Evolutionary conservation across 805 yeast genomes (phyloP).

Genomic region (Saturnispora quitensis): DNA sequence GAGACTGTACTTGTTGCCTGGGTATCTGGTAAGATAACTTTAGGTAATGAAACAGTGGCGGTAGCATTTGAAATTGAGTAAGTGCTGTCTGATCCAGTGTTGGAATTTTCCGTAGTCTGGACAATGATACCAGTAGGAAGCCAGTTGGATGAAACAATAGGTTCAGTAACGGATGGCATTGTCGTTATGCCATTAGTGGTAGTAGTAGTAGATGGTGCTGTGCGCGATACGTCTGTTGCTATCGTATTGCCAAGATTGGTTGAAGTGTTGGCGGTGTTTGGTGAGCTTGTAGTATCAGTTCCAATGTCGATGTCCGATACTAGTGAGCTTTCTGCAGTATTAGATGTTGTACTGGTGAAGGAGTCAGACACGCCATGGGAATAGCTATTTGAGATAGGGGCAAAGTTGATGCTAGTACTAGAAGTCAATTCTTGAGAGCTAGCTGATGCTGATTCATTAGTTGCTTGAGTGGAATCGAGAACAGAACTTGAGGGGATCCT

Average conservation of each 20-base stretch:
- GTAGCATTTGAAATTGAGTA: conserved; percentile 20
- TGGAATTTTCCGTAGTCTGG: conserved; percentile 4
- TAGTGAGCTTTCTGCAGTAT: background rate
- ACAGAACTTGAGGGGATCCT: background rate
- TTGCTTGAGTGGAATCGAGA: background rate
- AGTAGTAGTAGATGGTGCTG: background rate
- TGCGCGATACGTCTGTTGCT: background rate
- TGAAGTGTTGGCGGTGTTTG: background rate
- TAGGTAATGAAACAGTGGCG: conserved; percentile 53
- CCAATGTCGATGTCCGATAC: background rate
- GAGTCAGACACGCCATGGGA: background rate
- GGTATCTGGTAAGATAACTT: conserved; percentile 59
- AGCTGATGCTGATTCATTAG: background rate
- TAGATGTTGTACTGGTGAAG: background rate
- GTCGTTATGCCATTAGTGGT: background rate
- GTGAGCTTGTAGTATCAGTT: background rate
- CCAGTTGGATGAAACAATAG: conserved; percentile 6
- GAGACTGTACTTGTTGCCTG: conserved; percentile 21
- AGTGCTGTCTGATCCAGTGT: background rate
- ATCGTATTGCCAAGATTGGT: background rate
- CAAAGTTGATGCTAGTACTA: background rate
- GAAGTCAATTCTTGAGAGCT: background rate
- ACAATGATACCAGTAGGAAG: conserved; percentile 14
- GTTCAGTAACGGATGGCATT: background rate
- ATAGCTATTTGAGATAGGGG: background rate